These are phyloP conservation scores for Yamadazyma friedrichii DNA, from an alignment of 1,139 yeast species.

Conservation along the genomic window DNA sequence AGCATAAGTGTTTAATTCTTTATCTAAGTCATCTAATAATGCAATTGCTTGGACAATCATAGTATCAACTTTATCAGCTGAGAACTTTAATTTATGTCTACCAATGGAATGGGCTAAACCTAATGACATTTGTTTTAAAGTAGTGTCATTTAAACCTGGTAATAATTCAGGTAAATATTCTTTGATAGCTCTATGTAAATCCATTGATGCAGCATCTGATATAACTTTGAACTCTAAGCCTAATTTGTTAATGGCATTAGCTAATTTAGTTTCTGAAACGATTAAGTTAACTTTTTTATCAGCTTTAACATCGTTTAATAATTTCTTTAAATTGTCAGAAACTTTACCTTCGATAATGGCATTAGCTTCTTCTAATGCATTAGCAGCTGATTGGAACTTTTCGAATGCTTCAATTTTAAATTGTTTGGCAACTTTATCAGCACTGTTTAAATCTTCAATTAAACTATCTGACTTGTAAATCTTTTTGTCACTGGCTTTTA, in stretches of 20 bases:
- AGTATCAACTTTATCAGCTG: constrained; percentile 97
- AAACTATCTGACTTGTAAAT: constrained; percentile 80
- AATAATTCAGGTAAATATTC: constrained; percentile 90
- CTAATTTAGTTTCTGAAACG: constrained; percentile 93
- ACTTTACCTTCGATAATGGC: constrained; percentile 93
- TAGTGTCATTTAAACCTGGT: constrained; percentile 87
- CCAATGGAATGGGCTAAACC: constrained; percentile 98
- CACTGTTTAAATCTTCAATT: constrained; percentile 74
- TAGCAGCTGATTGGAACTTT: constrained; percentile 90
- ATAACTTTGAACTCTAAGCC: constrained; percentile 87
- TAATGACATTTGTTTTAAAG: constrained; percentile 88
- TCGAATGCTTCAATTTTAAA: constrained; percentile 95
- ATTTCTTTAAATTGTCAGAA: constrained; percentile 72
- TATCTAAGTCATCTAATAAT: constrained; percentile 91
- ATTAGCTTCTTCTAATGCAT: constrained; percentile 94
- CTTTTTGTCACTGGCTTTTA: constrained; percentile 97
- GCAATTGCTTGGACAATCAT: constrained; percentile 99
- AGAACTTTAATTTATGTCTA: constrained; percentile 94
- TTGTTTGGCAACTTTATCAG: constrained; percentile 75
- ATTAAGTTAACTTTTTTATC: constrained; percentile 89
- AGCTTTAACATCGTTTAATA: constrained; percentile 77
- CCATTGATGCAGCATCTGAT: constrained; percentile 92
- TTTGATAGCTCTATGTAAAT: constrained; percentile 91
- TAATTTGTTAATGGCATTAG: constrained; percentile 92
- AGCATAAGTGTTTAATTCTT: constrained; percentile 95